These are phyloP conservation scores for Penicillium sumatraense DNA, from an alignment of 2,329 filamentous ascomycete species.

Conservation along the genomic window DNA sequence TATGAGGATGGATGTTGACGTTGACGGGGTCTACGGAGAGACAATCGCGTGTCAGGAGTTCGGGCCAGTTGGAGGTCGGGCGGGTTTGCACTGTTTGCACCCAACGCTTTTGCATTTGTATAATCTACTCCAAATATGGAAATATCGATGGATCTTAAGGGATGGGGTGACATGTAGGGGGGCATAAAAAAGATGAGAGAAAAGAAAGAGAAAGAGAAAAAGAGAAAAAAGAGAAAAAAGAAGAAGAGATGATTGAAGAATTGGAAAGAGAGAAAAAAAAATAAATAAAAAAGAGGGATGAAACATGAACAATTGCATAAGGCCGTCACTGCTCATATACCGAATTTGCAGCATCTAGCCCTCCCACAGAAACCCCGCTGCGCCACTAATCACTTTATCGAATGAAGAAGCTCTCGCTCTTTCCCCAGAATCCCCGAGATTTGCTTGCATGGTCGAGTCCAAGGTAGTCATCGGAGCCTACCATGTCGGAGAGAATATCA, in stretches of 20 bases:
- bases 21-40: conserved; percentile 11
- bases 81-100: conserved; percentile 37
- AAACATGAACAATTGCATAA: conserved; percentile 22
- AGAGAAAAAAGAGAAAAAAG: not conserved
- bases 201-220: conserved; percentile 6
- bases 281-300: conserved; percentile 15
- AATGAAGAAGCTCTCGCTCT: conserved; percentile 68
- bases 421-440: conserved; percentile 61
- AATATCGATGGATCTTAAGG: conserved; percentile 5
- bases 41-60: conserved; percentile 33
- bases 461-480: conserved; percentile 78
- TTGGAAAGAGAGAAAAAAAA: conserved; percentile 7
- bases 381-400: conserved; percentile 47
- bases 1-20: conserved; percentile 15
- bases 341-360: conserved; percentile 23
- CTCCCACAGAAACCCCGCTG: conserved; percentile 24
- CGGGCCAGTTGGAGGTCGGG: conserved; percentile 36
- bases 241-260: too few relatives aligned
- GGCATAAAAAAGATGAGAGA: not conserved
- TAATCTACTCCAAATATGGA: conserved; percentile 16
- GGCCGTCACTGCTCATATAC: conserved; percentile 26
- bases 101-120: conserved; percentile 15
- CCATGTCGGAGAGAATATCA: conserved; percentile 55
- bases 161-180: not conserved
- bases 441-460: conserved; percentile 68